Percentiles rank a stretch among this genome's conserved stretches.
Evolutionary conservation across 208 protist genomes (phyloP).

Genomic region (Herpetomonas samuelpessoai): DNA sequence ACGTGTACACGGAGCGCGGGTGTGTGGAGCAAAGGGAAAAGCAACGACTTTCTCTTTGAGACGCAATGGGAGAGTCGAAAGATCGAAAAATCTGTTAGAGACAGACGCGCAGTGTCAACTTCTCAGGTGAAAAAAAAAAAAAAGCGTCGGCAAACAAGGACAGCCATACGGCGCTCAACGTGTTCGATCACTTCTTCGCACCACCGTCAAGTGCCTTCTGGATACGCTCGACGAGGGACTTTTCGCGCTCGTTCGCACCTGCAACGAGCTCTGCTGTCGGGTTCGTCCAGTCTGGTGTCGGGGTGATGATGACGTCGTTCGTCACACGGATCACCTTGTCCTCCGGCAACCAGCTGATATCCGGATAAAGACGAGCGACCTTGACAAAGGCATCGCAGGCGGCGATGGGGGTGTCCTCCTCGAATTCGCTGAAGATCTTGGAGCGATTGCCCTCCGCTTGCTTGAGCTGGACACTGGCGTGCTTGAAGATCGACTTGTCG

Average conservation of each 20-base stretch:
- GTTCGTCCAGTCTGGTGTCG: slow-evolving; percentile 66
- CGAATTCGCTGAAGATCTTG: slow-evolving; percentile 37
- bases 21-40: too few relatives aligned
- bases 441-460: slow-evolving; percentile 38
- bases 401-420: slow-evolving; percentile 59
- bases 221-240: slow-evolving; percentile 56
- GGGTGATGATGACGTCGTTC: slow-evolving; percentile 65
- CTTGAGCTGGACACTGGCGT: slow-evolving; percentile 70
- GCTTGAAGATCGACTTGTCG: slow-evolving; percentile 84
- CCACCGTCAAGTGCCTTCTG: slow-evolving; percentile 44
- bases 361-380: slow-evolving; percentile 70
- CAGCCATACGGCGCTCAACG: too few relatives aligned
- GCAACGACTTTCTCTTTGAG: too few relatives aligned
- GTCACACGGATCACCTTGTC: slow-evolving; percentile 72
- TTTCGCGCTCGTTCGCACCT: slow-evolving; percentile 44
- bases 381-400: slow-evolving; percentile 63
- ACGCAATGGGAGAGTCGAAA: too few relatives aligned
- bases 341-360: slow-evolving; percentile 73
- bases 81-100: too few relatives aligned
- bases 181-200: slow-evolving; percentile 70
- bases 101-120: too few relatives aligned
- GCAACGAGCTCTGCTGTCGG: slow-evolving; percentile 56
- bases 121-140: too few relatives aligned
- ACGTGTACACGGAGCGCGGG: too few relatives aligned
- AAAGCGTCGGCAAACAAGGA: too few relatives aligned